A percentile compares a stretch with the other conserved stretches of the same genome.
phyloP scores from a whole-genome alignment of 1,284 basidiomycete species.

The Wallemia ichthyophaga region DNA sequence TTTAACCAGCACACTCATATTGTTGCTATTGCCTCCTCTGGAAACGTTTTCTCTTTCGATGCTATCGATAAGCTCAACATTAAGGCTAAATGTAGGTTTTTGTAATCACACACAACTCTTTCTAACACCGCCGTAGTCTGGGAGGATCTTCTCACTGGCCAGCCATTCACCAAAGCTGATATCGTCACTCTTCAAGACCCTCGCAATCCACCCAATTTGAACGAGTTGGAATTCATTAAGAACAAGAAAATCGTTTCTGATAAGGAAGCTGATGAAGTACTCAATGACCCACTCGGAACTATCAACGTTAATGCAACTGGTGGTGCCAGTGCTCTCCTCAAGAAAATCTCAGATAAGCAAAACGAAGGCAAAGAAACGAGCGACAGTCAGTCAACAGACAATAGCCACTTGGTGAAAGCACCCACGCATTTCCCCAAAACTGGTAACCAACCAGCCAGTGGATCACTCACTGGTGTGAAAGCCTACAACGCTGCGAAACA shows the following conservation, averaged over 20 bases:
- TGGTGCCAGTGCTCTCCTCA: slow-evolving; percentile 10
- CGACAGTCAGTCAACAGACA: neutral
- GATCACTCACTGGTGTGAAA: neutral
- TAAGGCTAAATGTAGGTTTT: slow-evolving; percentile 27
- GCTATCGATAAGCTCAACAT: slow-evolving; percentile 31
- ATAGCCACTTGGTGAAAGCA: slow-evolving; percentile 3
- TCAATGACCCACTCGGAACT: slow-evolving; percentile 8
- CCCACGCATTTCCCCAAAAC: slow-evolving; percentile 5
- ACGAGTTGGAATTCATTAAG: slow-evolving; percentile 14
- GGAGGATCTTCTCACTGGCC: slow-evolving; percentile 55
- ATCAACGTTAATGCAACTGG: slow-evolving; percentile 13
- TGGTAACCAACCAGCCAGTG: slow-evolving; percentile 4
- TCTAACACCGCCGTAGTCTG: slow-evolving; percentile 15
- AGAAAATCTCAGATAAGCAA: slow-evolving; percentile 4
- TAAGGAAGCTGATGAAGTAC: slow-evolving; percentile 9
- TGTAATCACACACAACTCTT: neutral
- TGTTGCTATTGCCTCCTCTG: slow-evolving; percentile 19
- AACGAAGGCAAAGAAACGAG: slow-evolving; percentile 1
- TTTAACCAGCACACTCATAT: slow-evolving; percentile 22
- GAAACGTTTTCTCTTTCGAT: slow-evolving; percentile 68
- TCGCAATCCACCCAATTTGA: slow-evolving; percentile 11
- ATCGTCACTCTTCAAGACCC: slow-evolving; percentile 14
- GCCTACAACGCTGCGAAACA: slow-evolving; percentile 71
- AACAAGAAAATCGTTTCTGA: slow-evolving; percentile 8
- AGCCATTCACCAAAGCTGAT: slow-evolving; percentile 15